Percentiles rank a stretch among this genome's conserved stretches.
Evolutionary conservation across 2,329 filamentous ascomycete genomes (phyloP).

Genomic region (Fusarium subtropicale): DNA sequence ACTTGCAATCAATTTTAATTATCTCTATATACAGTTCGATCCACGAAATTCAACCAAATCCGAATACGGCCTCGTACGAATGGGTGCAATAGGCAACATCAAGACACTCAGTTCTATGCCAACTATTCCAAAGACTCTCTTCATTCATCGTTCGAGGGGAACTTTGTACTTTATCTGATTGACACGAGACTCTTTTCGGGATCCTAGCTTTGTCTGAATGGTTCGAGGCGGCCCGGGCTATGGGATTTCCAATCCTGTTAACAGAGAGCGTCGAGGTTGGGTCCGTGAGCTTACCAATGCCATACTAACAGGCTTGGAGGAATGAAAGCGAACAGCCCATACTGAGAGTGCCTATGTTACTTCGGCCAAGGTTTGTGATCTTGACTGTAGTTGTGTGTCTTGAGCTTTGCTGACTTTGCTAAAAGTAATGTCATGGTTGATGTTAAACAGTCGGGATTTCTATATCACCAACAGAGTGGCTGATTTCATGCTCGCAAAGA

Average conservation of each 20-base stretch:
- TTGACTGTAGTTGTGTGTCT: background rate
- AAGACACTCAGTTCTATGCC: background rate
- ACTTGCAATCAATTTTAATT: background rate
- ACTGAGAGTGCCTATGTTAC: background rate
- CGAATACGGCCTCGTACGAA: background rate
- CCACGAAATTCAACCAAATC: background rate
- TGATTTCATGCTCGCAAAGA: background rate
- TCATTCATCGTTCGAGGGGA: background rate
- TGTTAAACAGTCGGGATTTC: background rate
- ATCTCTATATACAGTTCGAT: background rate
- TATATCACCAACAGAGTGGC: background rate
- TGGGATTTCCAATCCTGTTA: background rate
- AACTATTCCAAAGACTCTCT: background rate
- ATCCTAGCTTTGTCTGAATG: background rate
- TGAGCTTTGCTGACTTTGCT: background rate
- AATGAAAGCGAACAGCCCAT: slow-evolving; percentile 7
- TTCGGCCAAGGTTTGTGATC: too few species aligned
- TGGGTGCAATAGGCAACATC: background rate
- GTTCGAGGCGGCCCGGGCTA: background rate
- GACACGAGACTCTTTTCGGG: background rate
- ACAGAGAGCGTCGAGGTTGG: background rate
- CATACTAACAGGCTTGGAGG: background rate
- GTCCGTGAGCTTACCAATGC: background rate
- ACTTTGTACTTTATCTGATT: background rate
- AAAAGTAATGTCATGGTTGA: background rate